Base-by-base conservation (phyloP, 176 grass and related monocot genomes). In the Microstegium vimineum region DNA sequence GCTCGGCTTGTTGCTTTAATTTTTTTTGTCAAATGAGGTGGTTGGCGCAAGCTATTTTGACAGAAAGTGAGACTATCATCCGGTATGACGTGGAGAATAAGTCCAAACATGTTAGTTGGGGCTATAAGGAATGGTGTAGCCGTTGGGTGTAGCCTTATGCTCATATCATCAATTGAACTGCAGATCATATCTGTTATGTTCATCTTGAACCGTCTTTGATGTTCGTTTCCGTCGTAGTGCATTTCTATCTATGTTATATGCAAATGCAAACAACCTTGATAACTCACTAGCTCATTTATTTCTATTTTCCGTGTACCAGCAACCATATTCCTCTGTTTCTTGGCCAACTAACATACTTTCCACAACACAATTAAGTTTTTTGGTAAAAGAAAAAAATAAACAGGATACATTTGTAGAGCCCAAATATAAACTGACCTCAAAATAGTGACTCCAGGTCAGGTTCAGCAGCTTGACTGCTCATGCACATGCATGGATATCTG, bases 371-470 rank as follows among this genome's bases (percentile, higher is more conserved):
- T 26, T 46, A 41, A 5, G 0, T 40, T 61, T 42, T 76, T 76
- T 20, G 5, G 2, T 47, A 20, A 35, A 56, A 46, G 18, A 12
- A 6, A 20, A 51, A 52, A 22, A 52, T n/a, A n/a, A 79, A 79
- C 12, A 38, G 33, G 2, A 5, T 11, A 34, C 8, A 15, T 78
- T 57, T 70, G 15, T 18, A 40, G 33, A 40, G 2, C n/a, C 71
- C 40, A 85, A 54, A 52, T 86, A 86, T 73, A 73, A 13, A 23
- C 59, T 74, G 34, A 13, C 9, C 71, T 77, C 77, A 74, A 74
- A 81, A 86, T 86, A 81, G 84, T n/a, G 8, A 3, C 5, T 10
- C 71, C 62, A 80, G 67, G 22, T 70, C 35, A 49, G 25, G 59
- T 65, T 74, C 67, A 69, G 68, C 60, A 54, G 42, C 57, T 31